These are phyloP conservation scores for Auriscalpium vulgare DNA, from an alignment of 768 basidiomycete species.

Conservation along the genomic window DNA sequence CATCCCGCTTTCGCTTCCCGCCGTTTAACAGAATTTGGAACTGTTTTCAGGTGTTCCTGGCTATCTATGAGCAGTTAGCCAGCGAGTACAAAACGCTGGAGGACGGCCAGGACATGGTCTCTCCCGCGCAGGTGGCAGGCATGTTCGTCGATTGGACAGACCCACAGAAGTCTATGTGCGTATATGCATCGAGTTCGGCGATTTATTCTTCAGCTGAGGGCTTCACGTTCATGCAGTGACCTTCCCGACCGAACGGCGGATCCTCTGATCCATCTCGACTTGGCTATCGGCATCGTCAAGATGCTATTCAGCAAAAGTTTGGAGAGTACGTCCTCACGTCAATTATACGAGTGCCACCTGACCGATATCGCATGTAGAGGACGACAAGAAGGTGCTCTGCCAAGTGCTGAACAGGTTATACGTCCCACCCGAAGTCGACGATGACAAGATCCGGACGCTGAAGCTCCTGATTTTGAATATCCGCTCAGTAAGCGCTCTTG, in stretches of 20 bases:
- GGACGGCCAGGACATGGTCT: slow-evolving; percentile 67
- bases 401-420: slow-evolving; percentile 44
- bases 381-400: slow-evolving; percentile 39
- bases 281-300: slow-evolving; percentile 46
- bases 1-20: not conserved
- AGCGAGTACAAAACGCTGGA: slow-evolving; percentile 56
- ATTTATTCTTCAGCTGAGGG: not conserved
- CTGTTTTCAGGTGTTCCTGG: slow-evolving; percentile 53
- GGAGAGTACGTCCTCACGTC: slow-evolving; percentile 37
- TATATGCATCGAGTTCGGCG: slow-evolving; percentile 15
- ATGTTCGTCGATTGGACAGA: slow-evolving; percentile 88
- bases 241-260: slow-evolving; percentile 32
- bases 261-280: slow-evolving; percentile 42
- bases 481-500: slow-evolving; percentile 35
- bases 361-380: slow-evolving; percentile 24
- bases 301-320: slow-evolving; percentile 39
- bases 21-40: not conserved
- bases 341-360: not conserved
- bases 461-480: slow-evolving; percentile 58
- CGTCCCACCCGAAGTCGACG: slow-evolving; percentile 64
- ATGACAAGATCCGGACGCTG: slow-evolving; percentile 54
- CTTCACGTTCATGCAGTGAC: slow-evolving; percentile 25
- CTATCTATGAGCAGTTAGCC: slow-evolving; percentile 54
- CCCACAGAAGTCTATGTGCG: slow-evolving; percentile 59
- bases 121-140: slow-evolving; percentile 63